Evolutionary conservation across 345 rosid species (phyloP), one percentile per base, ranked within the genome.

Genomic region (Draba incana): DNA sequence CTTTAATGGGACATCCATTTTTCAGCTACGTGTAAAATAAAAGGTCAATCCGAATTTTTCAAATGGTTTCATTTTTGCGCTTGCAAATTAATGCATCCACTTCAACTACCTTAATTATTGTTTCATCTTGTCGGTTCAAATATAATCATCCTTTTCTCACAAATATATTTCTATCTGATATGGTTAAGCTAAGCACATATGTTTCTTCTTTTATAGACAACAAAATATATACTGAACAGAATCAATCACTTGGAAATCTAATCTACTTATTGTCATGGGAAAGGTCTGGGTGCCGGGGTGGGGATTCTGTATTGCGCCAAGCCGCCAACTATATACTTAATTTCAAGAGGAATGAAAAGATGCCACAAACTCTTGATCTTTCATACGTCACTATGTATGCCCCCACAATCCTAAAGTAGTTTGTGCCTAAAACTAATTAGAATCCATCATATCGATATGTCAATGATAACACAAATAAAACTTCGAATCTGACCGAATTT

Each of bases 361-460:
- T 55, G 20, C 75, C 57, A 37, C 57, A 63, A 63, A 30, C 69
- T 35, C 63, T 63, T 63, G 62, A 71, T 71, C 13, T 20, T 20
- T 20, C 20, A 0, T 39, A 69, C 39, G 31, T 16, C 53, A 60
- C 61, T 13, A 13, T 42, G 44, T 13, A n/a, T 28, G 35, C 42
- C 59, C 56, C 66, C 33, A 51, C 30, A 27, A 4, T 8, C 39
- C 50, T 48, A 57, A 57, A 37, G 41, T 57, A 28, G 55, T n/a
- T 0, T 62, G 42, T 16, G 28, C 20, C 30, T 35, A 30, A 56
- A 47, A 25, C 5, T 15, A 46, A n/a, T n/a, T n/a, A 56, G 35
- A 37, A 38, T 57, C 38, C 6, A 35, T 25, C 56, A 33, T 46
- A 55, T 13, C 13, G 62, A 31, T 55, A 66, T 31, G 13, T 24